Percentiles rank a stretch among this genome's conserved stretches.
These are phyloP conservation scores for Metarhizium robertsii DNA, from an alignment of 2,329 filamentous ascomycete genomes.

Conservation along the genomic window DNA sequence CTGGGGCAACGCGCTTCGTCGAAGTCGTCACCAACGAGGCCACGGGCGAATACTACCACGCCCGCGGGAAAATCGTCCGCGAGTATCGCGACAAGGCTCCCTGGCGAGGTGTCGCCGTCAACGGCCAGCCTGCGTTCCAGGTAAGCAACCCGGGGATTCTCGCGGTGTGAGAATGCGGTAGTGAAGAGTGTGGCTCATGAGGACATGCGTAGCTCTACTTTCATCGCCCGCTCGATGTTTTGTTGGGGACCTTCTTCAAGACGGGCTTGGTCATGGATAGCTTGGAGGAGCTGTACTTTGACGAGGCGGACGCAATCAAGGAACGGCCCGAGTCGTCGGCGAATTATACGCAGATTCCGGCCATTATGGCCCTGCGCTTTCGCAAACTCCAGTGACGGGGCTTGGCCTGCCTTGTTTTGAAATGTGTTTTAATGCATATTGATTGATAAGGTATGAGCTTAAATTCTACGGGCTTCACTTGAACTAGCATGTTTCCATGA, in stretches of 20 bases:
- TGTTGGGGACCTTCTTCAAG: conserved; percentile 33
- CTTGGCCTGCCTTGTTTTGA: not conserved
- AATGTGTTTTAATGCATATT: no score
- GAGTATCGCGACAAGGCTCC: conserved; percentile 34
- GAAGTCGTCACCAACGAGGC: conserved; percentile 25
- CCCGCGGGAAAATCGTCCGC: conserved; percentile 26
- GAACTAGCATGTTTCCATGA: no score
- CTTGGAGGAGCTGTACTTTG: conserved; percentile 37
- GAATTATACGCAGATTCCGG: conserved; percentile 30
- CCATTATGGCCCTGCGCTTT: conserved; percentile 15
- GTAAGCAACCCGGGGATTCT: conserved; percentile 13
- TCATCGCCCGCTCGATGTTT: conserved; percentile 34
- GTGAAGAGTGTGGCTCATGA: not conserved
- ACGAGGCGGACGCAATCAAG: conserved; percentile 19
- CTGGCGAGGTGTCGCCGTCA: conserved; percentile 24
- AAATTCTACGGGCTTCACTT: no score
- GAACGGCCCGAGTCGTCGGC: conserved; percentile 22
- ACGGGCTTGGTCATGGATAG: conserved; percentile 32
- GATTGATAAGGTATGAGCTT: no score
- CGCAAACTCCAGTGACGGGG: not conserved
- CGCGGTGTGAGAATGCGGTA: no score
- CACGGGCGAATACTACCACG: conserved; percentile 25
- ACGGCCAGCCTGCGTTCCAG: conserved; percentile 23
- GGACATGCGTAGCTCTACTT: conserved; percentile 24
- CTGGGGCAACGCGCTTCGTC: conserved; percentile 28